Conservation (phyloP, 108 stramenopile genomes). For the Cyclotella baltica region DNA sequence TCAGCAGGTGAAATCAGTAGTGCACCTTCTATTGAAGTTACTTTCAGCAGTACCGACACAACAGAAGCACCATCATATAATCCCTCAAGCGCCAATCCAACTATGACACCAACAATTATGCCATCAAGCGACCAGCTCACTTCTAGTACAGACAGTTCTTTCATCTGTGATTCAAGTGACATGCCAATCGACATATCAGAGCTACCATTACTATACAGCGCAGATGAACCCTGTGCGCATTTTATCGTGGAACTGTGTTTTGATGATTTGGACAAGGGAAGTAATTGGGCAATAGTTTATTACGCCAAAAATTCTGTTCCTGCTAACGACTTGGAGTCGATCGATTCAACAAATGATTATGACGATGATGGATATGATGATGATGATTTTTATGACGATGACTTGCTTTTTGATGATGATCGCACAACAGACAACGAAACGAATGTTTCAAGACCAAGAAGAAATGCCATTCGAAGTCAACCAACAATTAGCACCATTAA, state of each 20-base stretch:
- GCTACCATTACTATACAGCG: background rate
- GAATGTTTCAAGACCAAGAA: background rate
- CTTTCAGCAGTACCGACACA: background rate
- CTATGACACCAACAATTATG: background rate
- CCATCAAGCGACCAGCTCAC: constrained; percentile 5
- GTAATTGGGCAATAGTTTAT: constrained; percentile 5
- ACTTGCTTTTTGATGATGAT: background rate
- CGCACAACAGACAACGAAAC: background rate
- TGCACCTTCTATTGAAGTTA: background rate
- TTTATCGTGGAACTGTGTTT: background rate
- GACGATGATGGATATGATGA: background rate
- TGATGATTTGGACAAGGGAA: background rate
- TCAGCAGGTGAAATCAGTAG: background rate
- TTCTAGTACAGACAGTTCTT: background rate
- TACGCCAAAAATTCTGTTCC: background rate
- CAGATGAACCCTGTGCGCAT: constrained; percentile 1
- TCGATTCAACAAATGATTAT: background rate
- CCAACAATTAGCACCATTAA: background rate
- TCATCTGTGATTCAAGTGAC: background rate
- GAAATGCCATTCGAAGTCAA: background rate
- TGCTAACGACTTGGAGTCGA: background rate
- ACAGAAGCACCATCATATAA: background rate
- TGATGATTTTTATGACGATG: background rate
- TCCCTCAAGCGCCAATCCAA: background rate
- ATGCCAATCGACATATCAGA: background rate